A percentile compares a stretch with the other conserved stretches of the same genome.
Conservation (phyloP, 139 green algal genomes). For the Chlorella sp. region DNA sequence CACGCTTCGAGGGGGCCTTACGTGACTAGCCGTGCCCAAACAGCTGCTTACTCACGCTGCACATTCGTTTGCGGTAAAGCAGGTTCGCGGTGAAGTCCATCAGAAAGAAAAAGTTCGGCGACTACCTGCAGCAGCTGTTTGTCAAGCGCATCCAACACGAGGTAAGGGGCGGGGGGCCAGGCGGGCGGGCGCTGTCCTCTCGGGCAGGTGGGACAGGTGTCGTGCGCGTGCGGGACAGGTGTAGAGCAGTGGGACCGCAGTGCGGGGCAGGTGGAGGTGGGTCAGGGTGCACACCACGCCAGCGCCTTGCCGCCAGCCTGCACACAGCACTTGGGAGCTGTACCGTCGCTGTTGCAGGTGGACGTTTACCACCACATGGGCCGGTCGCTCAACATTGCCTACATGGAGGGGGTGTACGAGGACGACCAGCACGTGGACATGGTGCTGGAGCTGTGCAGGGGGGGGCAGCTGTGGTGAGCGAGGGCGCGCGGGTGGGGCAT, state of each 20-base stretch:
- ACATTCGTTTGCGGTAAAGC: background rate
- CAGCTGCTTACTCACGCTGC: background rate
- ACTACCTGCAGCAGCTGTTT: conserved; percentile 51
- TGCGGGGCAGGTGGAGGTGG: no score
- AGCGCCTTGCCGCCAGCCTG: no score
- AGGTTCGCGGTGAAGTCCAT: conserved; percentile 70
- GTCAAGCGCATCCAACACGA: conserved; percentile 63
- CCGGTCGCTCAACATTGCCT: conserved; percentile 55
- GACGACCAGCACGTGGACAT: conserved; percentile 56
- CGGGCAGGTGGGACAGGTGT: no score
- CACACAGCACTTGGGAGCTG: no score
- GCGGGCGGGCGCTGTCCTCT: no score
- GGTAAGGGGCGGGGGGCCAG: no score
- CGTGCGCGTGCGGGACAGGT: no score
- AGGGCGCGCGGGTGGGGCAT: background rate
- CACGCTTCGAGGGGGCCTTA: background rate
- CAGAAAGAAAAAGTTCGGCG: conserved; percentile 42
- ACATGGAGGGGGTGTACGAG: conserved; percentile 66
- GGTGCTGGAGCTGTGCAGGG: conserved; percentile 72
- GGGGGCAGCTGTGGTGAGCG: conserved; percentile 30
- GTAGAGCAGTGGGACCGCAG: no score
- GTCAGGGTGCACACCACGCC: no score
- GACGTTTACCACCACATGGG: conserved; percentile 9
- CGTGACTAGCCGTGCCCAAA: background rate
- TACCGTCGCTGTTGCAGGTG: no score